Evolutionary conservation across 352 stramenopile genomes (phyloP), one percentile per base, ranked within the genome.

Genomic region (Blastocystis sp.): DNA sequence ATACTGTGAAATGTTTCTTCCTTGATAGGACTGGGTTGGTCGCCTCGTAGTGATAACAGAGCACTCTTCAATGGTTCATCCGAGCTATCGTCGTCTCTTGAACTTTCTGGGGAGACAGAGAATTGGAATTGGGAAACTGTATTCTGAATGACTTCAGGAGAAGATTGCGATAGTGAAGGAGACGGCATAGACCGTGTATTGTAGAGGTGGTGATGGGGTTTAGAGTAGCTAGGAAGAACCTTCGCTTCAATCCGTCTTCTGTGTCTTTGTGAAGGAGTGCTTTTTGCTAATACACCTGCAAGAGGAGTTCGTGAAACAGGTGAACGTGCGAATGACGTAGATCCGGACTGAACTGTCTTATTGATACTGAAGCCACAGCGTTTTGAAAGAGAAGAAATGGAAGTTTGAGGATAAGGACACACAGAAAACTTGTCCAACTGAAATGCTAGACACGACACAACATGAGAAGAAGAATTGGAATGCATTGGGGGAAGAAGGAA

Each of bases 241-340:
- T 48, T 48, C 40, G 40, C 9, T 48, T 48, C 40, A 48, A 48
- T 48, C 9, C 40, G 40, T 48, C 9, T 48, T 48, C 9, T 48
- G 40, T 48, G 40, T 48, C 40, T 2, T 33, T 62, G 56, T 33
- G 56, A 62, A 62, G 56, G 19, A 33, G 56, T 62, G 13, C 19
- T 33, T n/a, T 33, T 62, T n/a, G 56, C 56, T n/a, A 62, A 13
- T n/a, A 33, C 56, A 33, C 56, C 56, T 62, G 56, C 56, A 33
- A 62, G 56, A n/a, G 56, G 56, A 62, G 56, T 62, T n/a, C 56
- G 56, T n/a, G 56, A 62, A 33, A 62, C 56, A 33, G 56, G 56
- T n/a, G 56, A 62, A 33, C 19, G 56, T 17, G 56, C 56, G 13
- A 33, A 62, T n/a, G 19, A 33, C 6, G 56, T 33, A 13, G 56